Percentiles rank a stretch among this genome's conserved stretches.
These are phyloP conservation scores for Petasospora fabianii DNA, from an alignment of 1,139 yeast genomes.

Conservation along the genomic window DNA sequence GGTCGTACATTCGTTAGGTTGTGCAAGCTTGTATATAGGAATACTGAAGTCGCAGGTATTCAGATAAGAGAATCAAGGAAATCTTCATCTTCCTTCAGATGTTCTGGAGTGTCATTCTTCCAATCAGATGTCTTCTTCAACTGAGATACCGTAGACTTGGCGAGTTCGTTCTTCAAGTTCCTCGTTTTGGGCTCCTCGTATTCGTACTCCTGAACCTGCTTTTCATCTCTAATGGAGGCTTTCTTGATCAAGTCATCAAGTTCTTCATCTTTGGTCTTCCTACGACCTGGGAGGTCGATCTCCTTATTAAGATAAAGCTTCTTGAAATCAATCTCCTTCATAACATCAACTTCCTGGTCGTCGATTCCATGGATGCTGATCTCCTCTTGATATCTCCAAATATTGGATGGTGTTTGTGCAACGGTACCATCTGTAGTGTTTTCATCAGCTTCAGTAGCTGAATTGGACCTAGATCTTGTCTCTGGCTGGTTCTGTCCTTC, in stretches of 20 bases:
- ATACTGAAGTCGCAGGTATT: not conserved
- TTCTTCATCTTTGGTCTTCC: constrained; percentile 7
- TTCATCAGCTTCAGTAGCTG: constrained; percentile 2
- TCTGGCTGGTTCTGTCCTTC: constrained; percentile 3
- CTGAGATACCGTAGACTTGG: constrained; percentile 43
- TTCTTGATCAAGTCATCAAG: constrained; percentile 5
- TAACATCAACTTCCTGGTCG: constrained; percentile 9
- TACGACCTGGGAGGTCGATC: constrained; percentile 11
- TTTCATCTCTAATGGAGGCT: not conserved
- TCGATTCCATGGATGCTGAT: constrained; percentile 16
- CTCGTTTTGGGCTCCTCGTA: constrained; percentile 1
- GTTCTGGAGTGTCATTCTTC: constrained; percentile 13
- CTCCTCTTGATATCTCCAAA: constrained; percentile 23
- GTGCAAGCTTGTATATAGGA: not conserved
- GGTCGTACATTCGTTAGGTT: not conserved
- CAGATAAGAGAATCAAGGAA: constrained; percentile 24
- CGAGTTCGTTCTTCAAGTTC: constrained; percentile 1
- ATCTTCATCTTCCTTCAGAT: constrained; percentile 18
- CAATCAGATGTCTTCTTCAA: constrained; percentile 62
- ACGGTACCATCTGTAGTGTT: not conserved
- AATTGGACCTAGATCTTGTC: constrained; percentile 2
- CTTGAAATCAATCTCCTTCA: constrained; percentile 20
- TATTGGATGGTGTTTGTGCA: constrained; percentile 14
- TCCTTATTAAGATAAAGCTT: constrained; percentile 12
- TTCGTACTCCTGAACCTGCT: constrained; percentile 1